Percentiles rank a stretch among this genome's conserved stretches.
Evolutionary conservation across 108 stramenopile genomes (phyloP).

Genomic region (Cyclostephanos tholiformis): DNA sequence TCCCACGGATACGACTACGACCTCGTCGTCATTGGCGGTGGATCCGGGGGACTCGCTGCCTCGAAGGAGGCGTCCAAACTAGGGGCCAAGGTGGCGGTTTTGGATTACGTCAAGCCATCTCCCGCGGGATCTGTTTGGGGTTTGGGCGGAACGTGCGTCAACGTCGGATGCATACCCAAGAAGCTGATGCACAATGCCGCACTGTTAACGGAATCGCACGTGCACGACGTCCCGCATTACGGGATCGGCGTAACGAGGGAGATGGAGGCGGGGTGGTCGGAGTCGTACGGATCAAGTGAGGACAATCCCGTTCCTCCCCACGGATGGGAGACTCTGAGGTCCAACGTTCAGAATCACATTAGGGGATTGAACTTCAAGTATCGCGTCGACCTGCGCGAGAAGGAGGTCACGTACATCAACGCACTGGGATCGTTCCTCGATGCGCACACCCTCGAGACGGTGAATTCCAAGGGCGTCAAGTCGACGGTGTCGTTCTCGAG

Average conservation of each 20-base stretch:
- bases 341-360: constrained; percentile 94
- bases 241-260: constrained; percentile 62
- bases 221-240: constrained; percentile 67
- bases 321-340: constrained; percentile 78
- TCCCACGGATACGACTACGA: constrained; percentile 94
- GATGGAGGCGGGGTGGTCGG: constrained; percentile 38
- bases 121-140: constrained; percentile 95
- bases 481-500: constrained; percentile 75
- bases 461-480: constrained; percentile 83
- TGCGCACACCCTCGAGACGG: constrained; percentile 79
- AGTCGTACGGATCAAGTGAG: not conserved
- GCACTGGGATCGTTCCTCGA: constrained; percentile 85
- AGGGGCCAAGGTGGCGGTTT: constrained; percentile 92
- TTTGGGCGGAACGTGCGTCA: constrained; percentile 98
- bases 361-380: constrained; percentile 97
- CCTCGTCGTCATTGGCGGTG: constrained; percentile 96
- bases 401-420: constrained; percentile 93
- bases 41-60: constrained; percentile 93
- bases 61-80: constrained; percentile 93
- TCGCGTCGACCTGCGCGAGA: constrained; percentile 92
- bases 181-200: constrained; percentile 96
- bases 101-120: constrained; percentile 97
- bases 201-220: constrained; percentile 57
- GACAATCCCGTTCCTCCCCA: constrained; percentile 33
- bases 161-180: constrained; percentile 94